Conservation (phyloP, 495 filamentous ascomycete species). For the Lepraria neglecta region DNA sequence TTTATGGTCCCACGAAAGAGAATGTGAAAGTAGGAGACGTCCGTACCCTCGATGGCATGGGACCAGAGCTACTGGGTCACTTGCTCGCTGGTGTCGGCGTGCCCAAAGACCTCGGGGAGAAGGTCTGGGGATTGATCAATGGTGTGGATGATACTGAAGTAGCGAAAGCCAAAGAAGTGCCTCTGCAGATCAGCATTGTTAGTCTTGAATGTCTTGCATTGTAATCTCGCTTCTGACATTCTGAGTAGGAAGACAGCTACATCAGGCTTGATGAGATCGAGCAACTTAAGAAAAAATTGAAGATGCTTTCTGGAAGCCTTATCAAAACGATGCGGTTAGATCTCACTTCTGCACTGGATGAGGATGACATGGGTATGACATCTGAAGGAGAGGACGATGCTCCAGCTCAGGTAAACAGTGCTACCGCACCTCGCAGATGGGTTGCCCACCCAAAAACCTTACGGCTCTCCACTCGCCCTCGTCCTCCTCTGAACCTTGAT, state of each 20-base stretch:
- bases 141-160: conserved; percentile 57
- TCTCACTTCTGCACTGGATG: conserved; percentile 51
- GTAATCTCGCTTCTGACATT: not conserved
- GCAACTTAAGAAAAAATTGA: conserved; percentile 59
- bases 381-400: conserved; percentile 17
- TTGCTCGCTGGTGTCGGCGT: conserved; percentile 63
- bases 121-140: conserved; percentile 79
- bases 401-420: not conserved
- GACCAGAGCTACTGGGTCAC: conserved; percentile 52
- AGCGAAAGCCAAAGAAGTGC: conserved; percentile 60
- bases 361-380: conserved; percentile 23
- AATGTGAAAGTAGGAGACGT: conserved; percentile 59
- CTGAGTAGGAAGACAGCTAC: conserved; percentile 68
- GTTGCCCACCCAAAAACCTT: conserved; percentile 63
- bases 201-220: not conserved
- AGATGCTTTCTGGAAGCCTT: conserved; percentile 58
- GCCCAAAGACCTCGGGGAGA: conserved; percentile 59
- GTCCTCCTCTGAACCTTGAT: conserved; percentile 50
- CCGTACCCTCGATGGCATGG: conserved; percentile 54
- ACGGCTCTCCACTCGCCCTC: conserved; percentile 67
- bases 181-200: conserved; percentile 79
- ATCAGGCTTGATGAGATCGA: conserved; percentile 54
- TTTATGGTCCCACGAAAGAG: conserved; percentile 45
- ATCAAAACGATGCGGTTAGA: conserved; percentile 74
- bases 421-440: conserved; percentile 43